Conservation (phyloP, 164 flowering plant species). For the Berberis vulgaris region DNA sequence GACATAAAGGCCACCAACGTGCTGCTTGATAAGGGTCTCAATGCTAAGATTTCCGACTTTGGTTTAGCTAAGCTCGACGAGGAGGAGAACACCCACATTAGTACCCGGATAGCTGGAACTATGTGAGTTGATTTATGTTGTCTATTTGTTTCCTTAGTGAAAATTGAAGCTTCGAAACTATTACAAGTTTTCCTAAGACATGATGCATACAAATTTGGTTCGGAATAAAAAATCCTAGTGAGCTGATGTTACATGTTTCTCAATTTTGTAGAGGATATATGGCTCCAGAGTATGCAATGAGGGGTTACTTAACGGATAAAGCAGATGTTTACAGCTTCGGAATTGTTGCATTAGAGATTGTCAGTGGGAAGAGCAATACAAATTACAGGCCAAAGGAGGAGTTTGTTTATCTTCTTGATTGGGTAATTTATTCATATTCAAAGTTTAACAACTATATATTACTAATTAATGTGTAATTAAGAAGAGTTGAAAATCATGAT, state of each 20-base stretch:
- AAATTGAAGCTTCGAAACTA: not conserved
- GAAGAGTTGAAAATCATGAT: not conserved
- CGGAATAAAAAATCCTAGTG: not conserved
- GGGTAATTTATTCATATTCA: constrained; percentile 35
- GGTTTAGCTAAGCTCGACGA: constrained; percentile 54
- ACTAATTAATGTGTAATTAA: not conserved
- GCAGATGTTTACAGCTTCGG: constrained; percentile 93
- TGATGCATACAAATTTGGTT: not conserved
- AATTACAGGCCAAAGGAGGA: constrained; percentile 46
- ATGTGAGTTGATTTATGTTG: constrained; percentile 26
- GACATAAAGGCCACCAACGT: constrained; percentile 74
- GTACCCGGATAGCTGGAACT: constrained; percentile 76
- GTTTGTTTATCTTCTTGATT: constrained; percentile 60
- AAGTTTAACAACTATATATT: too few species aligned
- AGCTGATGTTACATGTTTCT: not conserved
- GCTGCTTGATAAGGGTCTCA: constrained; percentile 49
- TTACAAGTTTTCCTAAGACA: not conserved
- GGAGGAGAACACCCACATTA: constrained; percentile 66
- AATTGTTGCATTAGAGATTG: constrained; percentile 64
- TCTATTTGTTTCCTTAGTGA: not conserved
- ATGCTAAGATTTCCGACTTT: constrained; percentile 42
- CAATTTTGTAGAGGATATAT: constrained; percentile 61
- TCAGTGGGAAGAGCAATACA: constrained; percentile 75
- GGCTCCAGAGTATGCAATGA: constrained; percentile 93
- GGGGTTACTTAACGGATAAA: constrained; percentile 74